A percentile compares a stretch with the other conserved stretches of the same genome.
These are phyloP conservation scores for Spergularia bocconei DNA, from an alignment of 148 eudicot species.

Conservation along the genomic window DNA sequence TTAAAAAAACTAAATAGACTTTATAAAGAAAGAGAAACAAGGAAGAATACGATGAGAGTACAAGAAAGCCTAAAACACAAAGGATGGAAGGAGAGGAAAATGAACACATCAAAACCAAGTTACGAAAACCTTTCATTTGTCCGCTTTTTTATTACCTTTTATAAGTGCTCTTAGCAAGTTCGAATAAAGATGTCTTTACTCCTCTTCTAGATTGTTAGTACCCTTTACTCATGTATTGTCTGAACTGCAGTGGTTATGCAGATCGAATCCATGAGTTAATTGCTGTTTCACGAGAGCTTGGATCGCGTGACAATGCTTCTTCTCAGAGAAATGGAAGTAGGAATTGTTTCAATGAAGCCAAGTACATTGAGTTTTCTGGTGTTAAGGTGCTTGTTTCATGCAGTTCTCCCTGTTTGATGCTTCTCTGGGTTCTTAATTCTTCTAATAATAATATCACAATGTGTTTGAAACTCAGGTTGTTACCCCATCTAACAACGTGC, in stretches of 20 bases:
- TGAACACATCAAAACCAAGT: no score
- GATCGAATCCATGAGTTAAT: conserved; percentile 96
- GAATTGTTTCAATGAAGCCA: conserved; percentile 87
- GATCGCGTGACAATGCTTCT: conserved; percentile 54
- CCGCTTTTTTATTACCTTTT: no score
- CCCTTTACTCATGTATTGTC: conserved; percentile 4
- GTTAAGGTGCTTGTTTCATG: conserved; percentile 61
- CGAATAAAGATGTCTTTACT: background rate
- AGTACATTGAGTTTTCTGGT: conserved; percentile 78
- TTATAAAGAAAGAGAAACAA: no score
- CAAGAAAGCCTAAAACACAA: no score
- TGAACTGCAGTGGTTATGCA: conserved; percentile 86
- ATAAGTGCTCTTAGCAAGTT: background rate
- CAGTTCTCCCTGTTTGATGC: conserved; percentile 2
- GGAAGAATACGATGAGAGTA: no score
- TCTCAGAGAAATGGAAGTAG: conserved; percentile 60
- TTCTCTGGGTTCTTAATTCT: background rate
- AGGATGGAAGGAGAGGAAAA: no score
- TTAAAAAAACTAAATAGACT: no score
- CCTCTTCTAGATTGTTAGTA: background rate
- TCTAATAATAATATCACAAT: conserved; percentile 4
- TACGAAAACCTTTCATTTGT: no score
- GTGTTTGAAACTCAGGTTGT: conserved; percentile 55
- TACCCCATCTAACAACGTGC: conserved; percentile 90
- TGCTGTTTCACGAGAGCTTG: conserved; percentile 74